Evolutionary conservation across 2,329 filamentous ascomycete genomes (phyloP), one percentile per base, ranked within the genome.

Genomic region (Botrytis hyacinthi): DNA sequence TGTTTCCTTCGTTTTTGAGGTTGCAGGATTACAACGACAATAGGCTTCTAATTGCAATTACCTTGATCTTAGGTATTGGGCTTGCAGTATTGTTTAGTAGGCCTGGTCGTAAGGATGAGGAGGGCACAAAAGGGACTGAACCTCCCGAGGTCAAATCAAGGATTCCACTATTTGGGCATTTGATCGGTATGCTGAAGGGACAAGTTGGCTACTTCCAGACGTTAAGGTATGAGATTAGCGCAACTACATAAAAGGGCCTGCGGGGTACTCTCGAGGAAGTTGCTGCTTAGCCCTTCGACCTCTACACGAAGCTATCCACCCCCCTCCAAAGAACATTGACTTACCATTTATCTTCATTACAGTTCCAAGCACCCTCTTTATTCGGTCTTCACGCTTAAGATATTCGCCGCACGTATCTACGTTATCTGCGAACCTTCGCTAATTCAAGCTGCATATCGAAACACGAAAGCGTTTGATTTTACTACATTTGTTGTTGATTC

Each of bases 111-210:
- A 46, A 61, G 42, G 35, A 32, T 29, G 29, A 62, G 35, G 40
- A 29, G 32, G 40, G 7, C 40, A 37, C 16, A n/a, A 67, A 75
- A 32, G 70, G 67, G 44, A 68, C 62, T 66, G 85, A 87, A 73
- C 85, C 86, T 14, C 84, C 84, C 5, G 73, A 83, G 0, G 42
- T 86, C 37, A 81, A 81, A 37, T 80, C 83, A 0, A 79, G 62
- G 26, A 80, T 87, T 48, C 85, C 85, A 0, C 79, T 84, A 44
- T 75, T 87, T 59, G 85, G 85, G 2, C 85, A 87, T 75, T 80
- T 86, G 32, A 77, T 87, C 42, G 83, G 83, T 14, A 80, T 86
- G 76, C 75, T 85, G 57, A 76, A 79, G 62, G 78, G 81, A 67
- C 80, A 82, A 66, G 78, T 80, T 51, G 77, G 79, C 68, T 86